Conservation (phyloP, 225 moss, liverwort and hornwort species). For the Polytrichum formosum region DNA sequence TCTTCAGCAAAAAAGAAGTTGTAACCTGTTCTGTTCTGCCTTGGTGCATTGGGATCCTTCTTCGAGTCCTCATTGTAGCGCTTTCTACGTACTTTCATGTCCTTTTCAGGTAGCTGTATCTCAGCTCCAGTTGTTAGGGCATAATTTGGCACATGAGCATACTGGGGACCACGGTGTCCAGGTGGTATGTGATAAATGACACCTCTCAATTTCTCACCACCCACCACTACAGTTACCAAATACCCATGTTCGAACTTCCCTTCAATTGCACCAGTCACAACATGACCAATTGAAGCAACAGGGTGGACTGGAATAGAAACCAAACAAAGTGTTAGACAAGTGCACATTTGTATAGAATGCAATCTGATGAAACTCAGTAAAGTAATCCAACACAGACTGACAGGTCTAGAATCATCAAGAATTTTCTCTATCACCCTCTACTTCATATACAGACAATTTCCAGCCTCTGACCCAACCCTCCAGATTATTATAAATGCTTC, state of each 20-base stretch:
- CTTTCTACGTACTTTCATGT: constrained; percentile 48
- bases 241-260: constrained; percentile 87
- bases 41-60: constrained; percentile 94
- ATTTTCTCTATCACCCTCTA: no score
- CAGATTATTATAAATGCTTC: no score
- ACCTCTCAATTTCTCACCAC: constrained; percentile 70
- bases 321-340: not conserved
- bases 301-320: constrained; percentile 26
- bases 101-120: constrained; percentile 14
- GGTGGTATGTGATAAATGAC: constrained; percentile 79
- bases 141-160: constrained; percentile 49
- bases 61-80: constrained; percentile 72
- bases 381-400: no score
- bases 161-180: constrained; percentile 45
- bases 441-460: no score
- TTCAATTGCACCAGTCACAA: constrained; percentile 68
- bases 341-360: not conserved
- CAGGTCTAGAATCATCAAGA: no score
- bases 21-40: constrained; percentile 85
- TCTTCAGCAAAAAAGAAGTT: constrained; percentile 96
- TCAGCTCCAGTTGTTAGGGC: constrained; percentile 38
- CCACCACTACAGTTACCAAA: constrained; percentile 71
- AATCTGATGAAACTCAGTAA: not conserved
- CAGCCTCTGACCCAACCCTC: no score
- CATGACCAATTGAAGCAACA: constrained; percentile 37